A percentile compares a stretch with the other conserved stretches of the same genome.
These are phyloP conservation scores for Cladosporium sp. DNA, from an alignment of 2,329 filamentous ascomycete species.

Conservation along the genomic window DNA sequence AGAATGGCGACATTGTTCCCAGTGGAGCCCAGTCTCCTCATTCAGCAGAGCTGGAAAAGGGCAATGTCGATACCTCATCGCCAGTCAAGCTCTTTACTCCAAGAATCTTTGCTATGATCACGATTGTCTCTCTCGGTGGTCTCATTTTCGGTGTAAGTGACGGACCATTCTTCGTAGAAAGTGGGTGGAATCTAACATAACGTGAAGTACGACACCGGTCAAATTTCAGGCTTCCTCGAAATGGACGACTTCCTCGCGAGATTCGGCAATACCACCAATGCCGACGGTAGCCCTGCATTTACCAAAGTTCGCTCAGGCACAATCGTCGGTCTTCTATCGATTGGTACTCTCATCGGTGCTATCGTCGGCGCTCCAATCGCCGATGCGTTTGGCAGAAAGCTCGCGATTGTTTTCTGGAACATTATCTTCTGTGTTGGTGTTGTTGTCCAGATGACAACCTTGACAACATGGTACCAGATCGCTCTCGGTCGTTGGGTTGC, in stretches of 20 bases:
- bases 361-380: conserved; percentile 57
- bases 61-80: neutral
- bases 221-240: conserved; percentile 58
- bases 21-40: conserved; percentile 2
- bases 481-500: conserved; percentile 63
- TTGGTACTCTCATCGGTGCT: conserved; percentile 57
- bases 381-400: conserved; percentile 57
- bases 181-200: conserved; percentile 4
- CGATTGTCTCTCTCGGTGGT: conserved; percentile 35
- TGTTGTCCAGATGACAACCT: conserved; percentile 60
- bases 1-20: neutral
- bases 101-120: conserved; percentile 30
- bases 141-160: conserved; percentile 30
- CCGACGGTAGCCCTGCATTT: conserved; percentile 37
- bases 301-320: conserved; percentile 58
- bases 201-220: conserved; percentile 50
- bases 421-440: conserved; percentile 63
- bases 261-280: conserved; percentile 43
- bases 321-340: conserved; percentile 57
- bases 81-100: conserved; percentile 19
- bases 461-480: conserved; percentile 58
- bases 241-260: conserved; percentile 55
- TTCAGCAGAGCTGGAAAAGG: conserved; percentile 5
- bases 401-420: conserved; percentile 59
- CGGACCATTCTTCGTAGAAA: conserved; percentile 26